Percentiles rank a stretch among this genome's conserved stretches.
Evolutionary conservation across 257 asterid genomes (phyloP).

Genomic region (Plectranthus barbatus): DNA sequence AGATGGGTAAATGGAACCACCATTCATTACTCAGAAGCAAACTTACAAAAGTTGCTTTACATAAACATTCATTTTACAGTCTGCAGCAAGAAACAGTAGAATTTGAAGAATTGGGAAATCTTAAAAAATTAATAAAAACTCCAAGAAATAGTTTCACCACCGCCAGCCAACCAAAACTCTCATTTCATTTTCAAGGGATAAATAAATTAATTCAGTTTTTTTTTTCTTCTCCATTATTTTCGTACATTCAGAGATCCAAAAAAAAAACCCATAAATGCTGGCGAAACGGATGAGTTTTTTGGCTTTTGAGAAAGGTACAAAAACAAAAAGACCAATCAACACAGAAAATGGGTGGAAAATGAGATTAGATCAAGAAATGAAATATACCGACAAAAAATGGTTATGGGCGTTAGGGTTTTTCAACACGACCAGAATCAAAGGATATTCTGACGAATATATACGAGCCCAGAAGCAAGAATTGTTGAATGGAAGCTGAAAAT

Average conservation of each 20-base stretch:
- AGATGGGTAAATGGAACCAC: background rate
- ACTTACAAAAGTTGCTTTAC: too few species aligned
- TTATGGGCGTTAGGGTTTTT: constrained; percentile 17
- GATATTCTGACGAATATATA: too few species aligned
- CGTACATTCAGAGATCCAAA: too few species aligned
- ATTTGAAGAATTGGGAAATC: constrained; percentile 9
- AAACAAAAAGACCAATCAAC: constrained; percentile 15
- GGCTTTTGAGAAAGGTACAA: background rate
- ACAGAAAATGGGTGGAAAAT: background rate
- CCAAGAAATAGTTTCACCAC: constrained; percentile 8
- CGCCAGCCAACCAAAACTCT: constrained; percentile 28
- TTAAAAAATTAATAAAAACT: background rate
- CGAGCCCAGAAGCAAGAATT: too few species aligned
- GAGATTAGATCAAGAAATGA: constrained; percentile 18
- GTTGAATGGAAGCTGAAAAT: too few species aligned
- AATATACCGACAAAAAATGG: constrained; percentile 21
- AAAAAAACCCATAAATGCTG: background rate
- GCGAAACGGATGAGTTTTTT: background rate
- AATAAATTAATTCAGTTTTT: too few species aligned
- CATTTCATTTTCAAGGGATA: background rate
- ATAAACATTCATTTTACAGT: constrained; percentile 29
- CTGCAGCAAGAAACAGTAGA: constrained; percentile 18
- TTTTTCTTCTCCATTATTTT: background rate
- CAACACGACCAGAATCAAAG: too few species aligned
- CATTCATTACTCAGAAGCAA: too few species aligned